Base-by-base conservation (phyloP, 805 yeast genomes). In the Cyberlindnera galapagoensis region DNA sequence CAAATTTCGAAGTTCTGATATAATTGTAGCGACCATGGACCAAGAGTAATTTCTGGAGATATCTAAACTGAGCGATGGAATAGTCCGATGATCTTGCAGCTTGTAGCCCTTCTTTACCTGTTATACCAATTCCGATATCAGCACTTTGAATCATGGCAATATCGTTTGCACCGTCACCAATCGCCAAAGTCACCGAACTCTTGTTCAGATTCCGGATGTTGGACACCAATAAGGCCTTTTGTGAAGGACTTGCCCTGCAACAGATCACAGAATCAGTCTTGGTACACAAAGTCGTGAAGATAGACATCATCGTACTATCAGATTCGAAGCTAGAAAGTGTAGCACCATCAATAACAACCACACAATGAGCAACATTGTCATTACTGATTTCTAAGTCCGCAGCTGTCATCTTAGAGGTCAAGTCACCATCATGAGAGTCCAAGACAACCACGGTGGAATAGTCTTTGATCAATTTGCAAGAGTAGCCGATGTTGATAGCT, bases 71-170 rank as follows among this genome's bases (percentile, higher is more conserved):
- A 0, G 94, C 99, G 53, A 92, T 82, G 2, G 97, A 80, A 51
- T 85, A 92, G 58, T 92, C 99, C 0, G 97, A 79, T 0, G 95
- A 71, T 47, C 98, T 67, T 0, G 98, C 95, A 0, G 98, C 98
- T 51, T 92, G 98, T 26, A 92, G 62, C 2, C 98, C 98, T 59
- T 92, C 98, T 46, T 81, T 83, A 22, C 98, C 99, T 1, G 97
- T 88, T 33, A 92, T 92, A 18, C 98, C 98, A 41, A 92, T 74
- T 18, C 99, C 99, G 35, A 92, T 86, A 57, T 92, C 97, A 0
- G 99, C 99, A 51, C 94, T 81, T 61, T 92, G 97, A 40, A 92
- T 92, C 99, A 92, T 92, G 1, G 99, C 97, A 53, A 92, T 88
- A 58, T 92, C 99, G 54, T 92, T 92, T 3, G 99, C 99, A 43